phyloP scores from a whole-genome alignment of 2,329 filamentous ascomycete species.

The Sporothrix schenckii region DNA sequence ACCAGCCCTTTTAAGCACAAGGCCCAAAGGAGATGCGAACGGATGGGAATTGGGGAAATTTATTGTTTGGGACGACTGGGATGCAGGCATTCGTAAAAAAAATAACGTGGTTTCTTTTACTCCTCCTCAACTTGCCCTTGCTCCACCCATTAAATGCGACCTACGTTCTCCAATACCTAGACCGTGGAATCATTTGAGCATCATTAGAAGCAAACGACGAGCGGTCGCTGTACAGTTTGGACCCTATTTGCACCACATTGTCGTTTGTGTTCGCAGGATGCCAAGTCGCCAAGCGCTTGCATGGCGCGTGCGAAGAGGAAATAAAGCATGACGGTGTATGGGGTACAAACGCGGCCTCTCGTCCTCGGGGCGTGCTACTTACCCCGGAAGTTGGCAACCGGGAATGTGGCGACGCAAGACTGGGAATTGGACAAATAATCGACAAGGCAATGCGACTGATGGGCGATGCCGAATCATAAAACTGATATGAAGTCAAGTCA shows the following conservation, averaged over 20 bases:
- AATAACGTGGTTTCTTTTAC: background rate
- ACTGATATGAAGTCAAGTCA: no score
- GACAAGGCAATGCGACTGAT: background rate
- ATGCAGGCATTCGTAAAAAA: background rate
- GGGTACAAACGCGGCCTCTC: background rate
- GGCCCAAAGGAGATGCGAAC: background rate
- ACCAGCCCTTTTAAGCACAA: background rate
- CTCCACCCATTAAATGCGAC: background rate
- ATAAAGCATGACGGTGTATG: background rate
- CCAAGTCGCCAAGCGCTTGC: slow-evolving; percentile 7
- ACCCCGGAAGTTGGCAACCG: slow-evolving; percentile 16
- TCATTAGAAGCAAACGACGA: slow-evolving; percentile 13
- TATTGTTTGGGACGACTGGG: background rate
- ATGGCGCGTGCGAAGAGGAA: background rate
- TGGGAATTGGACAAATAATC: slow-evolving; percentile 14
- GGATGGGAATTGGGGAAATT: background rate
- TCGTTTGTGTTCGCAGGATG: slow-evolving; percentile 8
- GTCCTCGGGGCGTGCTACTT: background rate
- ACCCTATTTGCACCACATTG: background rate
- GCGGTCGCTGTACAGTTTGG: no score
- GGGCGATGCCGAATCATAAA: background rate
- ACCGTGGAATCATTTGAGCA: slow-evolving; percentile 16
- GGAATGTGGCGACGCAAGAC: background rate
- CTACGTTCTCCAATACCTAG: slow-evolving; percentile 9
- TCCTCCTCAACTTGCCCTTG: background rate